Conservation (phyloP, 495 filamentous ascomycete genomes). For the Daldinia grandis region DNA sequence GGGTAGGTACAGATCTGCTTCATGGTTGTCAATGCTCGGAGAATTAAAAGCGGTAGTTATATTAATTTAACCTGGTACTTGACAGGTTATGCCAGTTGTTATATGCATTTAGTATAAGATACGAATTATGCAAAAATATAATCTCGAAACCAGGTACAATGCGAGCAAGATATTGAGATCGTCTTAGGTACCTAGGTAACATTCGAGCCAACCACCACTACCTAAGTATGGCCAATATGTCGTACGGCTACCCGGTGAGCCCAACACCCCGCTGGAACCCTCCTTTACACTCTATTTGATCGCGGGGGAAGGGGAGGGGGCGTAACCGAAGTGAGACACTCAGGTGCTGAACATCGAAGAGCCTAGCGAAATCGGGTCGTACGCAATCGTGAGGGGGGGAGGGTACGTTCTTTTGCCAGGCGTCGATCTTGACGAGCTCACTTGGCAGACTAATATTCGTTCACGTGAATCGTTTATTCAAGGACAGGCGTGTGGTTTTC, state of each 20-base stretch:
- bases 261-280: neutral
- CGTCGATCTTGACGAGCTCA: neutral
- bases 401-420: neutral
- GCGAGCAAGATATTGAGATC: too few relatives aligned
- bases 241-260: neutral
- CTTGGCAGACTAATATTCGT: conserved; percentile 3
- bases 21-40: too few relatives aligned
- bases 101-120: too few relatives aligned
- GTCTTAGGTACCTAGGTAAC: too few relatives aligned
- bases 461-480: conserved; percentile 16
- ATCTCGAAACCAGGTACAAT: too few relatives aligned
- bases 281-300: neutral
- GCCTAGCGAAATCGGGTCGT: neutral
- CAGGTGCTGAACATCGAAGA: neutral
- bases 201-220: too few relatives aligned
- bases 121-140: too few relatives aligned
- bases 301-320: neutral
- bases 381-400: neutral
- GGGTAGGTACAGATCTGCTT: too few relatives aligned
- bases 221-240: too few relatives aligned
- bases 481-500: neutral
- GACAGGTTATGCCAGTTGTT: too few relatives aligned
- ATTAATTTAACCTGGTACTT: too few relatives aligned
- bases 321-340: neutral
- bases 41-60: too few relatives aligned